A percentile compares a stretch with the other conserved stretches of the same genome.
Conservation (phyloP, 192 early-diverging fungal genomes). For the Coemansia sp. region DNA sequence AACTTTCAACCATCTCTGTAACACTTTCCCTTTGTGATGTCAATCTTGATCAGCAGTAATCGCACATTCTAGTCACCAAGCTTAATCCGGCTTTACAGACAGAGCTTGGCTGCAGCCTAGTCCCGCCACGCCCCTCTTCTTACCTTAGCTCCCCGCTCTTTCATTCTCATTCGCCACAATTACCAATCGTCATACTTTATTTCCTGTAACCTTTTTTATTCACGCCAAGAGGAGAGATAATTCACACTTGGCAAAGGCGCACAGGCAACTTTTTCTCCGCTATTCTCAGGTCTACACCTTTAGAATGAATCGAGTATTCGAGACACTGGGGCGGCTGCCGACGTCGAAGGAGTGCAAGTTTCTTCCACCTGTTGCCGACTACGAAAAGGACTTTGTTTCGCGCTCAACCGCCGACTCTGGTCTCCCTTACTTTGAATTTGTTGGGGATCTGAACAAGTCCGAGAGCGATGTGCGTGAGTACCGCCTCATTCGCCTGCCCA, state of each 20-base stretch:
- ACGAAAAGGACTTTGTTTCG: constrained; percentile 24
- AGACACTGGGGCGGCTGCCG: constrained; percentile 24
- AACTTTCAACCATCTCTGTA: background rate
- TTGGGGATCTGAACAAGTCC: constrained; percentile 55
- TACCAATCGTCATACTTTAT: background rate
- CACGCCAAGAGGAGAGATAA: background rate
- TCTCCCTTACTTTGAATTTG: constrained; percentile 30
- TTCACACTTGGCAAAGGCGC: background rate
- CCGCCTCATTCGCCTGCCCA: constrained; percentile 58
- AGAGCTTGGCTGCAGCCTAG: background rate
- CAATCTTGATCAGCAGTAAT: background rate
- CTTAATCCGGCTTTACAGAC: background rate
- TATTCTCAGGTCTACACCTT: background rate
- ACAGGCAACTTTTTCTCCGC: background rate
- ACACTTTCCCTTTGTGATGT: background rate
- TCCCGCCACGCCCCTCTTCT: background rate
- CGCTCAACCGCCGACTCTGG: constrained; percentile 10
- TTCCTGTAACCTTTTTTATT: background rate
- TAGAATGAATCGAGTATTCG: constrained; percentile 37
- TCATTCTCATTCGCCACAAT: background rate
- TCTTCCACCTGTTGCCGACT: constrained; percentile 36
- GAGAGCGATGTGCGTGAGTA: constrained; percentile 65
- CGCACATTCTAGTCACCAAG: background rate
- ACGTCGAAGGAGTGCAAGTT: constrained; percentile 24
- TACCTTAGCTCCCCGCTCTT: background rate